These are phyloP conservation scores for Claviceps digitariae DNA, from an alignment of 2,329 filamentous ascomycete species.

Conservation along the genomic window DNA sequence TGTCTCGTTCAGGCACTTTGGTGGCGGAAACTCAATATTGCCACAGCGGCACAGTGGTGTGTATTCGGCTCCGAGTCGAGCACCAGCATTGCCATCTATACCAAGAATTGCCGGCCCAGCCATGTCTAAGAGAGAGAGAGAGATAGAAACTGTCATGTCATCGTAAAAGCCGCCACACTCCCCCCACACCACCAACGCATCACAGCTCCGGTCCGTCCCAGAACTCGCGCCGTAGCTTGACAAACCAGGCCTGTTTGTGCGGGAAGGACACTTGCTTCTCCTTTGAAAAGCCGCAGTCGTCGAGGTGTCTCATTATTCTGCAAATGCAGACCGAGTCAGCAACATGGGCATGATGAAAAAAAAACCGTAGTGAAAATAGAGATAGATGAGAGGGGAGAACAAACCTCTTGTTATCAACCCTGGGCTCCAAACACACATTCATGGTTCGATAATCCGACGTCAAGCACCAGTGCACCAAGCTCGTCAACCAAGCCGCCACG, in stretches of 20 bases:
- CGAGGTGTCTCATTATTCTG: constrained; percentile 42
- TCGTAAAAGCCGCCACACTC: neutral
- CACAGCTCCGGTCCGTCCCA: constrained; percentile 60
- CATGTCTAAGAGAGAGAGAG: neutral
- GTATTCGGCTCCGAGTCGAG: neutral
- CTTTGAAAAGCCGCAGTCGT: constrained; percentile 66
- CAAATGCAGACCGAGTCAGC: neutral
- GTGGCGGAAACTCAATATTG: neutral
- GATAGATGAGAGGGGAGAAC: constrained; percentile 14
- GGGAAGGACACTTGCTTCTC: constrained; percentile 77
- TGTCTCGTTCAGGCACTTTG: neutral
- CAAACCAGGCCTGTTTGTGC: constrained; percentile 83
- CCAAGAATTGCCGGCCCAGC: neutral
- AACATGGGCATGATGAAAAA: neutral
- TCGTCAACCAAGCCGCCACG: constrained; percentile 72
- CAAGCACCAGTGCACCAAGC: constrained; percentile 77
- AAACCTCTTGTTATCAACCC: constrained; percentile 82
- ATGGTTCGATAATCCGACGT: constrained; percentile 68
- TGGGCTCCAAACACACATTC: constrained; percentile 73
- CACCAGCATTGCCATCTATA: neutral
- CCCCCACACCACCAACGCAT: neutral
- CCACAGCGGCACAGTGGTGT: neutral
- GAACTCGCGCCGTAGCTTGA: constrained; percentile 64
- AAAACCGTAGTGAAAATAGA: neutral
- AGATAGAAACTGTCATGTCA: neutral